Percentiles rank a stretch among this genome's conserved stretches.
Conservation (phyloP, 371 early-diverging fungal genomes). For the Apophysomyces variabilis region DNA sequence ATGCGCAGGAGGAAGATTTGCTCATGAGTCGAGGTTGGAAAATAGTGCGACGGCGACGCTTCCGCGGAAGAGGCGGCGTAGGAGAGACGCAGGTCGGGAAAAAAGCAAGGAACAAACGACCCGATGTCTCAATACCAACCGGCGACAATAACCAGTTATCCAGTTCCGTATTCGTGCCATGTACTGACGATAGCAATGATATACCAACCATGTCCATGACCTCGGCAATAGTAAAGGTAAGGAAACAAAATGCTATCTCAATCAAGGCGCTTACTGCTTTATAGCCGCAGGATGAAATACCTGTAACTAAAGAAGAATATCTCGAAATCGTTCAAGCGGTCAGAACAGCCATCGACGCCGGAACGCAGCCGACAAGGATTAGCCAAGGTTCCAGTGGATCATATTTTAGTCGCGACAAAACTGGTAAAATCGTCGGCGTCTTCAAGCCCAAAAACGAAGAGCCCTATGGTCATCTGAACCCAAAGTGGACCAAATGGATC, state of each 20-base stretch:
- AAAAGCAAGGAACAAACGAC: neutral
- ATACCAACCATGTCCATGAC: conserved; percentile 13
- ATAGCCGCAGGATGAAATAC: conserved; percentile 37
- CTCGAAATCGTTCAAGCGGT: conserved; percentile 71
- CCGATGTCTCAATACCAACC: conserved; percentile 15
- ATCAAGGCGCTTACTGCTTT: neutral
- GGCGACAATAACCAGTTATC: conserved; percentile 42
- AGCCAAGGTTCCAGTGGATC: conserved; percentile 88
- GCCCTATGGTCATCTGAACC: conserved; percentile 89
- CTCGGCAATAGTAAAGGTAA: neutral
- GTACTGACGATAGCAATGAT: conserved; percentile 11
- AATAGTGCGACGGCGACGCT: conserved; percentile 39
- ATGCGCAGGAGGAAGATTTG: conserved; percentile 20
- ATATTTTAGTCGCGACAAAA: conserved; percentile 80
- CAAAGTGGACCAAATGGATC: conserved; percentile 96
- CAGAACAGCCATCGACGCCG: conserved; percentile 67
- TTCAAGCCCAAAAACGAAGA: conserved; percentile 96
- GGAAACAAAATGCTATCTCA: conserved; percentile 17
- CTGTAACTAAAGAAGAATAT: conserved; percentile 53
- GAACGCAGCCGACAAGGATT: conserved; percentile 73
- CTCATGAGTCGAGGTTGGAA: conserved; percentile 41
- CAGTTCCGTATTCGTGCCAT: conserved; percentile 47
- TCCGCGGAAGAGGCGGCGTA: conserved; percentile 35
- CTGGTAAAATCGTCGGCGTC: conserved; percentile 82
- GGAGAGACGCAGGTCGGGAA: conserved; percentile 27